Base-by-base conservation (phyloP, 495 filamentous ascomycete genomes). In the Lasiosphaeria ovina region DNA sequence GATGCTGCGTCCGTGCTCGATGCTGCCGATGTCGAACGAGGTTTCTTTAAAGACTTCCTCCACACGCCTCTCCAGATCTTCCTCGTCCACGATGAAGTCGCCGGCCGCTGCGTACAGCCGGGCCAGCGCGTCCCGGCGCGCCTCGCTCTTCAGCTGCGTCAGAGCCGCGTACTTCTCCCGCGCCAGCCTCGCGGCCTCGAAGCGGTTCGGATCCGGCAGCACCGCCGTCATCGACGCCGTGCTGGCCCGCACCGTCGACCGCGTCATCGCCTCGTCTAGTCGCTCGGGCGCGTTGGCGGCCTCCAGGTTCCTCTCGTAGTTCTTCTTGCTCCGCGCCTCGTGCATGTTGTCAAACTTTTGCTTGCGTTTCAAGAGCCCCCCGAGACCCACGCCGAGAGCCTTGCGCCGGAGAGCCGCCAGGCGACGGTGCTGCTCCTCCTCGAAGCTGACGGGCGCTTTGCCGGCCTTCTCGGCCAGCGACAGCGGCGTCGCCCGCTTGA, bases 61-160 rank as follows among this genome's bases (percentile, higher is more conserved):
- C 42, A 81, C 62, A 45, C 67, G 57, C 11, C 59, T 59, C 61
- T 75, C 71, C 38, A 81, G 72, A 52, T 75, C 72, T n/a, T 38
- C 54, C 68, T 80, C 79, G 61, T 67, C 66, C 17, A 80, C 72
- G 60, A 81, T 80, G 58, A 81, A 81, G 54, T 69, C 65, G 34
- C 70, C 65, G 8, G 79, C 77, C 10, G 72, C 74, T 62, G 79
- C 76, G 61, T 80, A 81, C 58, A 81, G 68, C 67, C 75, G 72
- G 55, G 72, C 69, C 11, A 81, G 66, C 47, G 79, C 77, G 58
- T 81, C 78, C 35, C 72, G 69, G 7, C 79, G 75, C 24, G 58
- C 62, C 64, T 79, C 76, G 62, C 69, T 69, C 62, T 72, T 72
- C 49, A 42, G 48, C 7, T 38, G 58, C 35, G 33, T 5, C 9